Evolutionary conservation across 1,284 basidiomycete genomes (phyloP), one percentile per base, ranked within the genome.

Genomic region (Cutaneotrichosporon sp.): DNA sequence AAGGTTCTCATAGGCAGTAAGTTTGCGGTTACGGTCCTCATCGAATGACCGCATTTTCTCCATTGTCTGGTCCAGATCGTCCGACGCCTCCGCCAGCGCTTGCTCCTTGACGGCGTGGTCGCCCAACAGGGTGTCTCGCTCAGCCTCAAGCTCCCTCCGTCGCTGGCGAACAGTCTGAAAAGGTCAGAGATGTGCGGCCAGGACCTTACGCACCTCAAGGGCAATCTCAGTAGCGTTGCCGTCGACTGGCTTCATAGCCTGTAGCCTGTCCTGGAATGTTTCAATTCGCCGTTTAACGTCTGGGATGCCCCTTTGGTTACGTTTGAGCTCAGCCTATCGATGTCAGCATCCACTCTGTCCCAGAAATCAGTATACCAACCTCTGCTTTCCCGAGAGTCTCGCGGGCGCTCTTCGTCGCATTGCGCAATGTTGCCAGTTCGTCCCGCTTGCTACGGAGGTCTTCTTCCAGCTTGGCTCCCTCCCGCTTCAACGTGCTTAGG

Each of bases 11-110:
- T 8, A 10, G 8, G 30, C 17, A 8, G 34, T 33, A 33, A 49
- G 46, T 43, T 49, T 21, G 18, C 18, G 15, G 13, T 23, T 20
- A 14, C 46, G 8, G 4, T 26, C 18, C 15, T 80, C 77, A 57
- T 86, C 83, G 43, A 45, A 45, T 4, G 43, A 18, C 15, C 3
- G 33, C 14, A 96, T 80, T 55, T 94, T 88, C 4, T 78, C 70
- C 54, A 88, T 83, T 3, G 85, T 75, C 0, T 91, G 92, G 56
- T 83, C 78, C 3, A 45, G 22, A 8, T 46, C 37, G 2, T 35
- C 9, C 35, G 48, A 35, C 2, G 35, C 47, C 14, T 39, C 36
- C 8, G 36, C 37, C 8, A 33, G 26, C 17, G 36, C 22, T n/a
- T 23, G 20, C 20, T 35, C 12, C 20, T 22, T 34, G 18, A 33